Evolutionary conservation across 441 rosid genomes (phyloP), one percentile per base, ranked within the genome.

Genomic region (Brassica balearica): DNA sequence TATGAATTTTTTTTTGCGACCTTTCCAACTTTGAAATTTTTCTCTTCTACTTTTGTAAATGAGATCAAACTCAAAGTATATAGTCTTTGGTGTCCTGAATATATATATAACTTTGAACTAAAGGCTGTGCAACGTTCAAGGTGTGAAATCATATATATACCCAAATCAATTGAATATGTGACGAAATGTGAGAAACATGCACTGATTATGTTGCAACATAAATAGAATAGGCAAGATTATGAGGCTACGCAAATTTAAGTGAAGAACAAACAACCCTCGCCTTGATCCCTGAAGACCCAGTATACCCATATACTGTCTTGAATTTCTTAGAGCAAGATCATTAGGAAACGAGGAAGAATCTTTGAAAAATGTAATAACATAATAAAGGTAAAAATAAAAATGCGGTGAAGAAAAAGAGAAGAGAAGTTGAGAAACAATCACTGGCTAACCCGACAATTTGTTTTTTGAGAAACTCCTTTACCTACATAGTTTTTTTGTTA

Each of bases 21-120:
- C 29, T 17, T 17, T 38, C 69, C 14, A 12, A 2, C 14, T 65
- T 17, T 5, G 46, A 8, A 64, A 1, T 32, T 15, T 36, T 3
- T 19, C 23, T 36, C 53, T 9, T 56, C 8, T 14, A 7, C 27
- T 55, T 36, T n/a, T 3, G 20, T 32, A 63, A 64, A 1, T 11
- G 23, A 63, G 11, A 63, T 63, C 43, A 63, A 29, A 32, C 68
- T 63, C 69, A 65, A 17, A 23, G 17, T 17, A 65, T 36, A 48
- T 17, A 58, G 12, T 58, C 27, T 65, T 10, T 36, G 4, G 53
- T 61, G 17, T 61, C 34, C 65, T 61, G 36, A 23, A 25, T 25
- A 5, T 25, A 5, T 61, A 23, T 61, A 17, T 61, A 25, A 25
- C 65, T 61, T 61, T 61, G 38, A 27, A 12, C 38, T 38, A n/a